Evolutionary conservation across 306 rosid genomes (phyloP), one percentile per base, ranked within the genome.

Genomic region (Prunus mongolica): DNA sequence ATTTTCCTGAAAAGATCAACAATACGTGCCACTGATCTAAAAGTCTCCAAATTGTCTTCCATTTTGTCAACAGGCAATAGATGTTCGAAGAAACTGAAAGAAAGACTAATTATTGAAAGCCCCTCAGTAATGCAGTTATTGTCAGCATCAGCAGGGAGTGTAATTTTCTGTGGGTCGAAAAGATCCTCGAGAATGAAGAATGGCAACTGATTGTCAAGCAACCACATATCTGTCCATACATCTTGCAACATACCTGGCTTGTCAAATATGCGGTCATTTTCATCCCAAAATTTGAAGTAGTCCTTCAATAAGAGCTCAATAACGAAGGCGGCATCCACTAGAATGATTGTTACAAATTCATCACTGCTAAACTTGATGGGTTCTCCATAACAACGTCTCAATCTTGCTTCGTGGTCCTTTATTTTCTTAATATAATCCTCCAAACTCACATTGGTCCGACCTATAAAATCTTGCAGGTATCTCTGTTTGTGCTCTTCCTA

Each of bases 191-290:
- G 70, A 58, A 73, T 81, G 50, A 79, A 79, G 73, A 82, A 82
- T 38, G 91, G 85, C 46, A 84, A 65, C 57, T 82, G 89, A 80
- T 85, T 84, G 57, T 83, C 88, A 25, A 87, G 83, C 64, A 82
- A 20, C 62, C 67, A 28, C 66, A 82, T 30, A 68, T 87, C 88
- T 38, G 49, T 47, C 51, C 30, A 32, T 8, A 87, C 32, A 46
- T 82, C 81, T 12, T 64, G 30, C 13, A 76, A 22, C 72, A 84
- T 32, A 76, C 74, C 64, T 32, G 86, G 80, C 38, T 72, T 82
- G 12, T 49, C 16, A 20, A 81, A 76, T 0, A 81, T 46, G 44
- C 55, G 67, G 14, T 73, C 56, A 16, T 38, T 45, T 52, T 25
- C 54, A 3, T 67, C 44, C 14, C 8, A 54, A 3, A 6, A 16